Percentiles rank a stretch among this genome's conserved stretches.
Evolutionary conservation across 495 filamentous ascomycete species (phyloP).

Genomic region (Neurospora sp.): DNA sequence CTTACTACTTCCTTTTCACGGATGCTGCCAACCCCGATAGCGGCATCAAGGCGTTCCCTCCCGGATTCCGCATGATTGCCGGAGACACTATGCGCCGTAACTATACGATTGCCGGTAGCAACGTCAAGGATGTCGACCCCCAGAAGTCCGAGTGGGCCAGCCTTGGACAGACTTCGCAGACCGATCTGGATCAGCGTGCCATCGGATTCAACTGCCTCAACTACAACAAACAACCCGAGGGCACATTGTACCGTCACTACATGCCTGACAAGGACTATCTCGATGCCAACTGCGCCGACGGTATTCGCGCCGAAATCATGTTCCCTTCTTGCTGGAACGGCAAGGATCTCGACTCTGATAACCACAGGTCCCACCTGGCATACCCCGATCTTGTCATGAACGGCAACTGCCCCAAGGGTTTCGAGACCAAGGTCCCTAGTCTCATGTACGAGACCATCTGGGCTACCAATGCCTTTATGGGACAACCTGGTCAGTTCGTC

Average conservation of each 20-base stretch:
- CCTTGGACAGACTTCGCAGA: constrained; percentile 48
- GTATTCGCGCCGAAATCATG: constrained; percentile 72
- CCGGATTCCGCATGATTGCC: constrained; percentile 76
- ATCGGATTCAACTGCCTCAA: constrained; percentile 90
- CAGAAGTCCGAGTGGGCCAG: constrained; percentile 58
- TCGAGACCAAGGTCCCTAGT: constrained; percentile 56
- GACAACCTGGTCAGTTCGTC: constrained; percentile 61
- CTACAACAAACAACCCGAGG: constrained; percentile 53
- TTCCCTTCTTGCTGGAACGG: constrained; percentile 94
- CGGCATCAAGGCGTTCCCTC: constrained; percentile 61
- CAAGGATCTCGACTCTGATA: constrained; percentile 44
- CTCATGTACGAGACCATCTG: constrained; percentile 88
- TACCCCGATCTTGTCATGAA: constrained; percentile 67
- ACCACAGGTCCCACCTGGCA: constrained; percentile 65
- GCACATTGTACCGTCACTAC: constrained; percentile 67
- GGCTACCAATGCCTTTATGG: constrained; percentile 60
- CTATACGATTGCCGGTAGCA: constrained; percentile 49
- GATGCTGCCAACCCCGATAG: constrained; percentile 35
- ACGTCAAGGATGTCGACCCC: constrained; percentile 49
- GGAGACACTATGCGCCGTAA: constrained; percentile 60
- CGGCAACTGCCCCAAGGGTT: constrained; percentile 68
- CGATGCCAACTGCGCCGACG: constrained; percentile 65
- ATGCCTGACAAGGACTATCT: constrained; percentile 71
- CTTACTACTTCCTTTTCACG: constrained; percentile 65
- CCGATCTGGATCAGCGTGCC: constrained; percentile 64